These are phyloP conservation scores for Boletus hoseneyae DNA, from an alignment of 1,284 basidiomycete genomes.

Conservation along the genomic window DNA sequence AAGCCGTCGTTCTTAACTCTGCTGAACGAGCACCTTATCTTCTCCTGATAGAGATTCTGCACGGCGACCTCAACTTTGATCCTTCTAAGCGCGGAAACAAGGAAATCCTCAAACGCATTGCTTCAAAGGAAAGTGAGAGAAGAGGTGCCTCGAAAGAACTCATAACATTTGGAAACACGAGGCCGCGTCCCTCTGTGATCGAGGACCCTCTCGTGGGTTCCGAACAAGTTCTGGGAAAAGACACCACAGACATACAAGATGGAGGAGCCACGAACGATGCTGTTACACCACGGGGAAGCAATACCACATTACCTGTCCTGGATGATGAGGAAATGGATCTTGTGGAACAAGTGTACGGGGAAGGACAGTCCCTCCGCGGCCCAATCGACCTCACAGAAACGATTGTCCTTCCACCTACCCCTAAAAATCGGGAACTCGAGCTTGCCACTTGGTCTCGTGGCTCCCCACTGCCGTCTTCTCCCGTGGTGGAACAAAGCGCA, in stretches of 20 bases:
- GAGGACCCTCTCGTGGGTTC: conserved; percentile 22
- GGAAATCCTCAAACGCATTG: conserved; percentile 82
- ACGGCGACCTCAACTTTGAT: conserved; percentile 93
- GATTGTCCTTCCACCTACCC: conserved; percentile 74
- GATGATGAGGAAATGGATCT: conserved; percentile 90
- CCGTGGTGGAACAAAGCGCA: conserved; percentile 34
- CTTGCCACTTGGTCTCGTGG: conserved; percentile 78
- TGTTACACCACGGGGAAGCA: conserved; percentile 28
- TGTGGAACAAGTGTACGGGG: conserved; percentile 89
- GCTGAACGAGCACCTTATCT: conserved; percentile 96
- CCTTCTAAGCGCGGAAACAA: conserved; percentile 81
- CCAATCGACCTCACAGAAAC: conserved; percentile 77
- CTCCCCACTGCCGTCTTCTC: conserved; percentile 50
- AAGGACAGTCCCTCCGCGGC: conserved; percentile 66
- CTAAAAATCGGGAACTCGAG: conserved; percentile 87
- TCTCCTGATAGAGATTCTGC: conserved; percentile 89
- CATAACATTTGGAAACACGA: conserved; percentile 40
- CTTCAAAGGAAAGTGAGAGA: conserved; percentile 65
- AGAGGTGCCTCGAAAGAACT: conserved; percentile 55
- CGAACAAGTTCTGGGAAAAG: conserved; percentile 29
- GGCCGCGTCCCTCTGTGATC: conserved; percentile 22
- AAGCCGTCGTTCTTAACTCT: conserved; percentile 97
- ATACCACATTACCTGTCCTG: conserved; percentile 18
- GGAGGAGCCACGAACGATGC: conserved; percentile 15
- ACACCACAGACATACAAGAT: conserved; percentile 24